Percentiles rank a stretch among this genome's conserved stretches.
Conservation (phyloP, 768 basidiomycete genomes). For the Tulasnella sp. region DNA sequence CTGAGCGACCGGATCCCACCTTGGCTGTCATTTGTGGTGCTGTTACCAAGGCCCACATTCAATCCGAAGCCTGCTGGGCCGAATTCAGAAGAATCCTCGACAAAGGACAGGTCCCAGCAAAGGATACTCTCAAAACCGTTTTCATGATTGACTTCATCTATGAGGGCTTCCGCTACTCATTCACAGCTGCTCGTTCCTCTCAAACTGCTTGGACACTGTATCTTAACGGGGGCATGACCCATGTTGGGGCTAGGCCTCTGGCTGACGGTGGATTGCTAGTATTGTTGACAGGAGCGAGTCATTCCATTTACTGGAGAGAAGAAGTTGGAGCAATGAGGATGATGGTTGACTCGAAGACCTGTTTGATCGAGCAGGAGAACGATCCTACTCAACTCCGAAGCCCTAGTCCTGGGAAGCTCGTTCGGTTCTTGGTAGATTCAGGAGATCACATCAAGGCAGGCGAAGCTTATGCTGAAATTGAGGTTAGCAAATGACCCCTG, state of each 20-base stretch:
- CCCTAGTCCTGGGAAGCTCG: slow-evolving; percentile 91
- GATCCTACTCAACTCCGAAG: slow-evolving; percentile 95
- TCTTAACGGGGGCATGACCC: slow-evolving; percentile 85
- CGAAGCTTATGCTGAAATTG: slow-evolving; percentile 95
- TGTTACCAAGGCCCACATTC: slow-evolving; percentile 86
- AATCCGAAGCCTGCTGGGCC: slow-evolving; percentile 74
- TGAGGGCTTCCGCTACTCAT: slow-evolving; percentile 87
- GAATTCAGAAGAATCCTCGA: slow-evolving; percentile 94
- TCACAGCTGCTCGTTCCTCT: slow-evolving; percentile 87
- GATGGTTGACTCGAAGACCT: slow-evolving; percentile 96
- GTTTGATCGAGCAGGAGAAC: slow-evolving; percentile 97
- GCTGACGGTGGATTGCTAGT: slow-evolving; percentile 93
- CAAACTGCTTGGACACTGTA: slow-evolving; percentile 84
- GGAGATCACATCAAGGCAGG: slow-evolving; percentile 96
- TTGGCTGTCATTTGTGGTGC: slow-evolving; percentile 94
- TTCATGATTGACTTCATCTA: slow-evolving; percentile 97
- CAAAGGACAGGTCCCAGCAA: slow-evolving; percentile 94
- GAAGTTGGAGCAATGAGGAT: slow-evolving; percentile 88
- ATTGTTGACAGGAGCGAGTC: slow-evolving; percentile 83
- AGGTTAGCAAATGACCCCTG: slow-evolving; percentile 38
- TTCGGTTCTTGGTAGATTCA: slow-evolving; percentile 88
- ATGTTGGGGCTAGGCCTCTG: slow-evolving; percentile 83
- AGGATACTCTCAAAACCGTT: slow-evolving; percentile 90
- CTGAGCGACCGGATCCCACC: slow-evolving; percentile 85
- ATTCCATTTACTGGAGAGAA: slow-evolving; percentile 96